phyloP scores from a whole-genome alignment of 2,329 filamentous ascomycete genomes.

The Aureobasidium sp. region DNA sequence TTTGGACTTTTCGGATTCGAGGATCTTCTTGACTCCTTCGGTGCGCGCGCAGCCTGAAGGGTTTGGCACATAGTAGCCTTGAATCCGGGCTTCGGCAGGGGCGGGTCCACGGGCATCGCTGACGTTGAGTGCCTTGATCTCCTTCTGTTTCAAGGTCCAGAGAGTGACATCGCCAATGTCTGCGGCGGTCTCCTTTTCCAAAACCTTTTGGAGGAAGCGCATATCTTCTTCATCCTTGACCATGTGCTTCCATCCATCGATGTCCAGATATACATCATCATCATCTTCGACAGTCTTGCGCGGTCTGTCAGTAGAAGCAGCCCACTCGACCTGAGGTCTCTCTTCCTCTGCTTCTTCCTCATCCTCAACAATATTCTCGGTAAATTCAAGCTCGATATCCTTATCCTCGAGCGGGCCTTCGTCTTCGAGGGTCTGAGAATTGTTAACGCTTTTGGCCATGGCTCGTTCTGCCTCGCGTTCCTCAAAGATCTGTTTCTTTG shows the following conservation, averaged over 20 bases:
- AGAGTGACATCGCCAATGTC: slow-evolving; percentile 52
- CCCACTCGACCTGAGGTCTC: slow-evolving; percentile 50
- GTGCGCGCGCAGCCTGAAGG: slow-evolving; percentile 78
- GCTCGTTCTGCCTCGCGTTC: slow-evolving; percentile 56
- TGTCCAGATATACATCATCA: slow-evolving; percentile 55
- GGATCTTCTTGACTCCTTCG: slow-evolving; percentile 89
- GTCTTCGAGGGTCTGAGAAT: slow-evolving; percentile 26
- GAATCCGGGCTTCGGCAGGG: slow-evolving; percentile 48
- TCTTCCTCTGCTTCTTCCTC: slow-evolving; percentile 44
- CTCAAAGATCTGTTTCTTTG: slow-evolving; percentile 69
- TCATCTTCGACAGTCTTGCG: slow-evolving; percentile 61
- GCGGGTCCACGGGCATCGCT: slow-evolving; percentile 49
- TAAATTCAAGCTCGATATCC: slow-evolving; percentile 41
- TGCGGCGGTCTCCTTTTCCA: slow-evolving; percentile 42
- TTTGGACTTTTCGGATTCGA: slow-evolving; percentile 96
- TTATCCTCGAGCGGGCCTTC: slow-evolving; percentile 31
- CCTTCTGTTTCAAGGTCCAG: slow-evolving; percentile 66
- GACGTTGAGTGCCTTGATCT: slow-evolving; percentile 62
- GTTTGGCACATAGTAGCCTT: slow-evolving; percentile 78
- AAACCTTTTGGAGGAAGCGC: slow-evolving; percentile 46
- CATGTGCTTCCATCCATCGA: slow-evolving; percentile 63
- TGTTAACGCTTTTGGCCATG: slow-evolving; percentile 26
- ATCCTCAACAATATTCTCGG: slow-evolving; percentile 28
- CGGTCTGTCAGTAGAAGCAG: slow-evolving; percentile 53
- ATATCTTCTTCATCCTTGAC: slow-evolving; percentile 65